phyloP scores from a whole-genome alignment of 352 stramenopile genomes.

The Elongisporangium anandrum region DNA sequence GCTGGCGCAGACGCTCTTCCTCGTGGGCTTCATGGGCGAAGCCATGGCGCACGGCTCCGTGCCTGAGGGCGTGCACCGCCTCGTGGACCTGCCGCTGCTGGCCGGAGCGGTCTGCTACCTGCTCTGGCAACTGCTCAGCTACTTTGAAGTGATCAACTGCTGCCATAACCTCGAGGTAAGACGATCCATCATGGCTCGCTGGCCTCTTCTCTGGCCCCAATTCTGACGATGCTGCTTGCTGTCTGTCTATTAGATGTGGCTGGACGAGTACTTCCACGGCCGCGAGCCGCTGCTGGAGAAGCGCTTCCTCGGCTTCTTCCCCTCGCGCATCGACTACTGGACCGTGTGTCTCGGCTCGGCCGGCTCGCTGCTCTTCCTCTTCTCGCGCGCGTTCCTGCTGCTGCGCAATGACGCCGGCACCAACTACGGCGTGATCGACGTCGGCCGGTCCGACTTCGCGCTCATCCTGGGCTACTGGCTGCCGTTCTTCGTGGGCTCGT shows the following conservation, averaged over 20 bases:
- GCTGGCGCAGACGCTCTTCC: slow-evolving; percentile 50
- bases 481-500: slow-evolving; percentile 78
- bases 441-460: slow-evolving; percentile 51
- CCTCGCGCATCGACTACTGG: slow-evolving; percentile 84
- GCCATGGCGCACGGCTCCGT: slow-evolving; percentile 35
- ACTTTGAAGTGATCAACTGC: slow-evolving; percentile 86
- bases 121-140: slow-evolving; percentile 52
- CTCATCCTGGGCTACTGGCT: slow-evolving; percentile 81
- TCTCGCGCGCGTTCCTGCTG: slow-evolving; percentile 54
- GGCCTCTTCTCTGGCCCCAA: background rate
- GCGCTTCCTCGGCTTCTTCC: slow-evolving; percentile 73
- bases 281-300: slow-evolving; percentile 59
- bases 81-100: slow-evolving; percentile 64
- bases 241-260: slow-evolving; percentile 43
- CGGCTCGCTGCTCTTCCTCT: slow-evolving; percentile 58
- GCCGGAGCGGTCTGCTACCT: slow-evolving; percentile 54
- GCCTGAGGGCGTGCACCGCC: slow-evolving; percentile 22
- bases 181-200: background rate
- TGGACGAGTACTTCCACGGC: slow-evolving; percentile 83
- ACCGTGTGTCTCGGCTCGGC: slow-evolving; percentile 53
- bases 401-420: slow-evolving; percentile 31
- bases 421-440: slow-evolving; percentile 76
- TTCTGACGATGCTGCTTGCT: slow-evolving; percentile 4
- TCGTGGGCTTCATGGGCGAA: slow-evolving; percentile 57
- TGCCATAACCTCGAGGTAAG: slow-evolving; percentile 78